Evolutionary conservation across 805 yeast species (phyloP).

Genomic region (Starmerella apicola): DNA sequence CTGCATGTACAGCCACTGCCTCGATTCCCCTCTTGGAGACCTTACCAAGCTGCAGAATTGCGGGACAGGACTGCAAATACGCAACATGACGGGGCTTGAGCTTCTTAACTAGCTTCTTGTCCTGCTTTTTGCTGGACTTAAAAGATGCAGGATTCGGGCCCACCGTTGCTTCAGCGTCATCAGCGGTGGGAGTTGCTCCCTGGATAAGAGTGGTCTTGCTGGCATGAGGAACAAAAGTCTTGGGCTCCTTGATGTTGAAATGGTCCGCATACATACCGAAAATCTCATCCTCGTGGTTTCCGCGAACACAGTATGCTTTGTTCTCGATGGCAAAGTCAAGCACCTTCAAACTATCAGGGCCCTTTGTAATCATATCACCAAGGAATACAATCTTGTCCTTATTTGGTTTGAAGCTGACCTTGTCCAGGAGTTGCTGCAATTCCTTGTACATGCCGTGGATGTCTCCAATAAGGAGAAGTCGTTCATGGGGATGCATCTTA

Average conservation of each 20-base stretch:
- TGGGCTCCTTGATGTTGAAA: constrained; percentile 35
- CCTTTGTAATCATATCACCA: constrained; percentile 82
- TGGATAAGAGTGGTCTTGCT: constrained; percentile 14
- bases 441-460: constrained; percentile 67
- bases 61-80: constrained; percentile 50
- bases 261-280: constrained; percentile 50
- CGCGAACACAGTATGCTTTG: constrained; percentile 61
- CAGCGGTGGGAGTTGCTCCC: constrained; percentile 10
- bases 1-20: constrained; percentile 71
- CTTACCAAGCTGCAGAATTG: constrained; percentile 49
- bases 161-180: constrained; percentile 10
- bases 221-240: constrained; percentile 22
- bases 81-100: constrained; percentile 48
- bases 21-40: constrained; percentile 32
- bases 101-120: constrained; percentile 38
- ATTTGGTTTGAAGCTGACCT: constrained; percentile 31
- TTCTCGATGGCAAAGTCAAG: constrained; percentile 50
- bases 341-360: constrained; percentile 60
- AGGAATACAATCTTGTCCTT: constrained; percentile 52
- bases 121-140: constrained; percentile 12
- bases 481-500: constrained; percentile 18
- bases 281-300: constrained; percentile 76
- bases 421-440: constrained; percentile 40
- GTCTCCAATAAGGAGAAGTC: constrained; percentile 71
- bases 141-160: constrained; percentile 7